Percentiles rank a stretch among this genome's conserved stretches.
These are phyloP conservation scores for Melocanna baccifera DNA, from an alignment of 176 grass and related monocot genomes.

Conservation along the genomic window DNA sequence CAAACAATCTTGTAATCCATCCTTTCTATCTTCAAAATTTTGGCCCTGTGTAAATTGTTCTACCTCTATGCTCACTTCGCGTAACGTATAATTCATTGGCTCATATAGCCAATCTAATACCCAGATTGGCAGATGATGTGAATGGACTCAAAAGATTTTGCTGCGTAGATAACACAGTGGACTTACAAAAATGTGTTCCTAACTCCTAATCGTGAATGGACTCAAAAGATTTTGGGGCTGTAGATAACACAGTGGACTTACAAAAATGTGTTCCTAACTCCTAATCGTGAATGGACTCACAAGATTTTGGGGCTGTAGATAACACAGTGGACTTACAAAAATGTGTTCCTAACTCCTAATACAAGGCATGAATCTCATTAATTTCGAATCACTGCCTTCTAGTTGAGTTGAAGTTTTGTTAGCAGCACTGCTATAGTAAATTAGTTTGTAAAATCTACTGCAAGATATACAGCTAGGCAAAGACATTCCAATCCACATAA, in stretches of 20 bases:
- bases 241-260: neutral
- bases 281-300: neutral
- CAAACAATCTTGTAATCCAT: neutral
- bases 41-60: neutral
- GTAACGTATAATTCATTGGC: neutral
- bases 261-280: neutral
- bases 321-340: neutral
- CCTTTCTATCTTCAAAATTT: neutral
- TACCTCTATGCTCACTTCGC: neutral
- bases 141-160: neutral
- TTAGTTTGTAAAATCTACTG: neutral
- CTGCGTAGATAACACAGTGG: neutral
- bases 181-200: neutral
- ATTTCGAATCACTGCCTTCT: neutral
- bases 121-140: neutral
- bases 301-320: neutral
- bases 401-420: neutral
- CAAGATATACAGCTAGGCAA: neutral
- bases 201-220: neutral
- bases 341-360: neutral
- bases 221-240: too few species aligned
- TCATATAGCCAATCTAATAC: neutral
- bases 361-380: neutral
- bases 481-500: neutral
- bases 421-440: neutral